Conservation (phyloP, 257 asterid genomes). For the Penstemon eatonii region DNA sequence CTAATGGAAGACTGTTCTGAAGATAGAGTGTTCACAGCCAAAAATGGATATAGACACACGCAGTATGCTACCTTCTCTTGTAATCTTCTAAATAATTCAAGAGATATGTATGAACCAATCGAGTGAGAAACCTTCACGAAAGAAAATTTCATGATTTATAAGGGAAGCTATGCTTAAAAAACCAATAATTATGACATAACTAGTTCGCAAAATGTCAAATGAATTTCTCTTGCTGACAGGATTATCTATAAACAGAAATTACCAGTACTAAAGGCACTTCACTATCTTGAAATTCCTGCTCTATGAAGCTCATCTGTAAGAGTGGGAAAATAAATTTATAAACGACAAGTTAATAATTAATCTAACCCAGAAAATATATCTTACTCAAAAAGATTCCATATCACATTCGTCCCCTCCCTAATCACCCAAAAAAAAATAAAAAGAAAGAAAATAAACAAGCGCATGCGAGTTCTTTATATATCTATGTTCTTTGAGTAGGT, state of each 20-base stretch:
- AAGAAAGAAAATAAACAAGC: not conserved
- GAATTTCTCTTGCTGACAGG: constrained; percentile 11
- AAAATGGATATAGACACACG: constrained; percentile 76
- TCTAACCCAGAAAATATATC: not conserved
- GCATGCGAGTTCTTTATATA: not conserved
- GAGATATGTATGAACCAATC: constrained; percentile 75
- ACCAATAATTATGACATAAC: too few species aligned
- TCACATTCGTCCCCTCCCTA: not conserved
- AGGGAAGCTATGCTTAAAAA: not conserved
- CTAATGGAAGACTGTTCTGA: constrained; percentile 58
- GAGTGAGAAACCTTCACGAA: constrained; percentile 84
- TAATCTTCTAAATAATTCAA: constrained; percentile 64
- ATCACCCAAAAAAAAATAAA: not conserved
- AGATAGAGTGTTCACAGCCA: constrained; percentile 67
- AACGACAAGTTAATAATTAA: not conserved
- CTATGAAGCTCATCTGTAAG: constrained; percentile 67
- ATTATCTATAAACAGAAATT: constrained; percentile 25
- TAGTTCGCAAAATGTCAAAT: constrained; percentile 4
- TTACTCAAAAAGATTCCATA: not conserved
- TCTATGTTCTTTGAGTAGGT: constrained; percentile 11
- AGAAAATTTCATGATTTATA: constrained; percentile 21
- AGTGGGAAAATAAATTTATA: constrained; percentile 17
- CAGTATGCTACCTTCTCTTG: constrained; percentile 65
- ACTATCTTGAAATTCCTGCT: constrained; percentile 61
- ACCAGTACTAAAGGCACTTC: constrained; percentile 75